Conservation (phyloP, 2,329 filamentous ascomycete species). For the Aplosporella prunicola region DNA sequence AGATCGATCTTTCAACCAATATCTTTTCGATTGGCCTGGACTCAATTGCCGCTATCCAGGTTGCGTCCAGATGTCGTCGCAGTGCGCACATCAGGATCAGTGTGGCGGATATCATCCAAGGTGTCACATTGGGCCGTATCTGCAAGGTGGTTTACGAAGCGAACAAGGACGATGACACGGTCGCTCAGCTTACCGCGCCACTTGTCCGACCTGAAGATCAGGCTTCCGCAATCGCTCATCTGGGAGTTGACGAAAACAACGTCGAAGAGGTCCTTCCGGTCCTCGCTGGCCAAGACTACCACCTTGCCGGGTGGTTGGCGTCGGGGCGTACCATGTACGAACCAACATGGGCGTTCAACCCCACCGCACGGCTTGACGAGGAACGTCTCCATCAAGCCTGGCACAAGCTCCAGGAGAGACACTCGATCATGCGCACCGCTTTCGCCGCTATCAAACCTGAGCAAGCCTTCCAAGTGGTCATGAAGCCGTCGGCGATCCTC, state of each 20-base stretch:
- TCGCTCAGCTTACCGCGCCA: not conserved
- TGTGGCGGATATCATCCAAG: constrained; percentile 9
- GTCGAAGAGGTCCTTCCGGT: constrained; percentile 7
- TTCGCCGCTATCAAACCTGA: constrained; percentile 21
- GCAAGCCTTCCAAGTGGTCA: constrained; percentile 22
- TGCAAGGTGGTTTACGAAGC: constrained; percentile 1
- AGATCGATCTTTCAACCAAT: constrained; percentile 9
- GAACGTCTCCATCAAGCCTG: constrained; percentile 21
- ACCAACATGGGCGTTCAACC: constrained; percentile 10
- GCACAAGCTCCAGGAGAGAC: constrained; percentile 21
- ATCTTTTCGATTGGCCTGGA: constrained; percentile 11
- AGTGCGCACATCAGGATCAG: constrained; percentile 6
- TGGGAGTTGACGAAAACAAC: not conserved
- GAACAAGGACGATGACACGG: not conserved
- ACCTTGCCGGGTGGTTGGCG: constrained; percentile 6
- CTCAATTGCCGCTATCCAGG: constrained; percentile 11
- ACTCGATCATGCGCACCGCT: constrained; percentile 26
- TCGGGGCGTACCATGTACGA: constrained; percentile 8
- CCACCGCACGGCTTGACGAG: constrained; percentile 14
- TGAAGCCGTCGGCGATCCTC: constrained; percentile 16
- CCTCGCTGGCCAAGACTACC: constrained; percentile 10
- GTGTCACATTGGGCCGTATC: constrained; percentile 9
- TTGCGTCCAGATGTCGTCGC: constrained; percentile 7
- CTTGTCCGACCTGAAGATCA: not conserved
- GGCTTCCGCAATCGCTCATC: not conserved